phyloP scores from a whole-genome alignment of 1,284 basidiomycete species.

The Tylopilus sp. region DNA sequence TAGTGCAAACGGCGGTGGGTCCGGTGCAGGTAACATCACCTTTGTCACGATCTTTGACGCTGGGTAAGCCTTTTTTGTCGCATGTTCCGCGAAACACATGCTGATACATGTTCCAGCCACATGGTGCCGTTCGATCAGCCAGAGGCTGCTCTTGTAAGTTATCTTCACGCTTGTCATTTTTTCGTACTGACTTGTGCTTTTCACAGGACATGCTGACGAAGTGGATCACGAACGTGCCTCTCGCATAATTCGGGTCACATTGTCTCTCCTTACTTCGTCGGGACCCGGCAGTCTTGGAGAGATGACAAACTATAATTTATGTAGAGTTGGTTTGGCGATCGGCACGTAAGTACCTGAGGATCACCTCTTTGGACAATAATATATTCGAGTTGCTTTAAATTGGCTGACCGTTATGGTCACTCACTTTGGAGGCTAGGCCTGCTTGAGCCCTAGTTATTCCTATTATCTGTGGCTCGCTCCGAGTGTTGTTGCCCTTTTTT shows the following conservation, averaged over 20 bases:
- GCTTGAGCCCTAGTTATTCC: no score
- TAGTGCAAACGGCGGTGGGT: constrained; percentile 55
- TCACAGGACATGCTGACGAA: constrained; percentile 34
- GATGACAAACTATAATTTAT: constrained; percentile 4
- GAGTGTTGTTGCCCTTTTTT: no score
- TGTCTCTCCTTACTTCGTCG: not conserved
- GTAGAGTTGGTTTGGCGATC: not conserved
- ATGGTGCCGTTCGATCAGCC: constrained; percentile 86
- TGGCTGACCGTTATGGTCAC: no score
- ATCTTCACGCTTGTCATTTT: not conserved
- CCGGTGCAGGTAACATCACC: constrained; percentile 68
- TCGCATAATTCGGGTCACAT: constrained; percentile 16
- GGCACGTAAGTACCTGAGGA: not conserved
- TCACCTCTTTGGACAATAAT: not conserved
- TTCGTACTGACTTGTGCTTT: not conserved
- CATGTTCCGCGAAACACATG: not conserved
- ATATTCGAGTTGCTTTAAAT: no score
- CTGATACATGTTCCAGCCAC: constrained; percentile 46
- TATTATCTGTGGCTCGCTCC: no score
- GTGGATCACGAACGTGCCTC: constrained; percentile 40
- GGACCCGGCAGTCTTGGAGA: not conserved
- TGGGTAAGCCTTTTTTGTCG: constrained; percentile 45
- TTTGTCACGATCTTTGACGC: constrained; percentile 70
- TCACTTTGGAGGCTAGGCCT: no score
- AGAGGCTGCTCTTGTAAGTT: constrained; percentile 62